Conservation (phyloP, 768 basidiomycete species). For the Lentinula sp. region DNA sequence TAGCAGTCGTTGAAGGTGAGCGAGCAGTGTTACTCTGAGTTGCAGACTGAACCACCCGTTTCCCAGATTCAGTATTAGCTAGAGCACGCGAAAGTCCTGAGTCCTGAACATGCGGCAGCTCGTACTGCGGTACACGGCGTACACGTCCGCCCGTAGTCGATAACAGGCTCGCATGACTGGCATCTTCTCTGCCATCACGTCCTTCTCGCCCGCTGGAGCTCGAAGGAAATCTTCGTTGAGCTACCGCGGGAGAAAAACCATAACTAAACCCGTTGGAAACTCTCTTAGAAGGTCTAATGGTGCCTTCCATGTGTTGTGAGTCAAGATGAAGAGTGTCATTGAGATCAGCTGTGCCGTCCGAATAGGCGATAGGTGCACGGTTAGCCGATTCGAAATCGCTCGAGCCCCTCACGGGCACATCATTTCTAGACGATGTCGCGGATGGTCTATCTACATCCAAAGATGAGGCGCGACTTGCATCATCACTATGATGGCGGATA, state of each 20-base stretch:
- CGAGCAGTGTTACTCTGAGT: not conserved
- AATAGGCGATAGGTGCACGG: not conserved
- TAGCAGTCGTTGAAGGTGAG: slow-evolving; percentile 11
- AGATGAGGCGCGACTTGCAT: not conserved
- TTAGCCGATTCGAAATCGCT: not conserved
- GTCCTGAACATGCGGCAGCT: not conserved
- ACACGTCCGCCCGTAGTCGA: not conserved
- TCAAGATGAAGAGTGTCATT: not conserved
- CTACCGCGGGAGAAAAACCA: slow-evolving; percentile 3
- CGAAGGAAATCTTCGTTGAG: not conserved
- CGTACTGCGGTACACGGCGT: not conserved
- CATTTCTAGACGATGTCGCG: not conserved
- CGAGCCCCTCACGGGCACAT: not conserved
- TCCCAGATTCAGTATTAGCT: not conserved
- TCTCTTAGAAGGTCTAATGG: not conserved
- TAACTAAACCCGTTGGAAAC: slow-evolving; percentile 9
- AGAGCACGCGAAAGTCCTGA: slow-evolving; percentile 1
- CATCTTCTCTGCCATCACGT: not conserved
- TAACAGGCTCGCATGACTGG: not conserved
- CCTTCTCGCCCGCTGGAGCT: not conserved
- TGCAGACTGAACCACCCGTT: not conserved
- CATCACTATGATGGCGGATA: too few relatives aligned
- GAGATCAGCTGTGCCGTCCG: not conserved
- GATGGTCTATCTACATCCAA: not conserved
- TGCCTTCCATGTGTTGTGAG: slow-evolving; percentile 5